Percentiles rank a stretch among this genome's conserved stretches.
These are phyloP conservation scores for Parastagonospora avenae DNA, from an alignment of 2,329 filamentous ascomycete species.

Conservation along the genomic window DNA sequence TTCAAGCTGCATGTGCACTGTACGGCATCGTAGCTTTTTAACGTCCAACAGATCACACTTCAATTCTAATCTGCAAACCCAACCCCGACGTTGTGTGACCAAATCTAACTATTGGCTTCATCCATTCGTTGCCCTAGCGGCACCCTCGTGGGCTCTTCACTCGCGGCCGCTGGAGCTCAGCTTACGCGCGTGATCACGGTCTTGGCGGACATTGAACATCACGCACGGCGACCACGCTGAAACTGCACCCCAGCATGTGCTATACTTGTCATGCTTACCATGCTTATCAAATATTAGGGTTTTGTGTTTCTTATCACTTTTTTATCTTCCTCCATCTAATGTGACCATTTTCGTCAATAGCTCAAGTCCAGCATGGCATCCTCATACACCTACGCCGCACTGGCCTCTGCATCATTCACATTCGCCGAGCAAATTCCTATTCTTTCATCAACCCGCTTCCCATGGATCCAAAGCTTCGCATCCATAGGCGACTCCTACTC, in stretches of 20 bases:
- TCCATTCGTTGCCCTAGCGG: slow-evolving; percentile 4
- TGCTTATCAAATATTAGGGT: background rate
- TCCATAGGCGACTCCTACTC: slow-evolving; percentile 42
- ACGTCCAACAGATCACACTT: too few relatives aligned
- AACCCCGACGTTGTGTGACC: background rate
- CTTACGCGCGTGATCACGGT: background rate
- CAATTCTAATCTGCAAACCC: too few relatives aligned
- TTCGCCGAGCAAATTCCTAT: slow-evolving; percentile 8
- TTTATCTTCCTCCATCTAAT: too few relatives aligned
- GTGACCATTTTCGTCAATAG: background rate
- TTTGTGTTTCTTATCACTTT: too few relatives aligned
- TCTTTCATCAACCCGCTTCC: background rate
- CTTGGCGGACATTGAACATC: slow-evolving; percentile 4
- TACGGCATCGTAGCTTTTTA: background rate
- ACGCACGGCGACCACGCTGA: slow-evolving; percentile 13
- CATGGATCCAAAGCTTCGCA: slow-evolving; percentile 32
- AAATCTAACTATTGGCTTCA: background rate
- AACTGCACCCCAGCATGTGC: background rate
- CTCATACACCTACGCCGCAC: background rate
- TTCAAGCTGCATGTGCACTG: background rate
- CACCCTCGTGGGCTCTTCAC: slow-evolving; percentile 19
- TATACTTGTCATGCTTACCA: background rate
- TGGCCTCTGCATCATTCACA: slow-evolving; percentile 4
- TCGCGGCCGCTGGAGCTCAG: slow-evolving; percentile 12
- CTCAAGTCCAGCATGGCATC: background rate